These are phyloP conservation scores for Solanum piurae DNA, from an alignment of 257 asterid genomes.

Conservation along the genomic window DNA sequence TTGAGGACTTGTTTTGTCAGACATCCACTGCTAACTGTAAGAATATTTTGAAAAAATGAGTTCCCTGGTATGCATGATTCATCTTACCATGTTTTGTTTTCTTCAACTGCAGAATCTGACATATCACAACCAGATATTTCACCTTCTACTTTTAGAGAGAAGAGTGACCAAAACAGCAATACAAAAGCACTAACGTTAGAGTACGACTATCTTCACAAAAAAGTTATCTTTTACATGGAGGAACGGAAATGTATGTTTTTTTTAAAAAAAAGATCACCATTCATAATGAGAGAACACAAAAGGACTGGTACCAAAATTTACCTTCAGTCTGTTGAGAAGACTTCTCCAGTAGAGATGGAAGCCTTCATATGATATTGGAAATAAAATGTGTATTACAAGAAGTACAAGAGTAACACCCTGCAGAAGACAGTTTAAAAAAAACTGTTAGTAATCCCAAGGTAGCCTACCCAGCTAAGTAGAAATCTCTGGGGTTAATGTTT, in stretches of 20 bases:
- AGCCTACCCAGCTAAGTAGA: background rate
- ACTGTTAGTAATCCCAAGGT: background rate
- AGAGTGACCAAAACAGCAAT: background rate
- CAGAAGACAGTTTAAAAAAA: constrained; percentile 10
- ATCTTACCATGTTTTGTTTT: background rate
- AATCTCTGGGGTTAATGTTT: background rate
- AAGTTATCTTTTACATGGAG: background rate
- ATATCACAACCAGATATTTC: background rate
- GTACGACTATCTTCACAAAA: background rate
- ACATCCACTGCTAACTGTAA: background rate
- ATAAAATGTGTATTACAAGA: constrained; percentile 58
- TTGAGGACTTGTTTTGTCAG: background rate
- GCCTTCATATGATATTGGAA: constrained; percentile 83
- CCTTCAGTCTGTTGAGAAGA: constrained; percentile 65
- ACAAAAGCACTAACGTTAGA: background rate
- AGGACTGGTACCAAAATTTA: constrained; percentile 11
- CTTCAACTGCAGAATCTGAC: background rate
- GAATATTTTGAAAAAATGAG: background rate
- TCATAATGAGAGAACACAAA: background rate
- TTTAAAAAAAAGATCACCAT: background rate
- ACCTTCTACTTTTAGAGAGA: background rate
- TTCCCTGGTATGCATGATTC: background rate
- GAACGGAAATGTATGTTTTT: background rate
- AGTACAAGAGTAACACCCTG: constrained; percentile 66
- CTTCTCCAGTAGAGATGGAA: constrained; percentile 56